Conservation (phyloP, 2,329 filamentous ascomycete genomes). For the Trichoderma afroharzianum region DNA sequence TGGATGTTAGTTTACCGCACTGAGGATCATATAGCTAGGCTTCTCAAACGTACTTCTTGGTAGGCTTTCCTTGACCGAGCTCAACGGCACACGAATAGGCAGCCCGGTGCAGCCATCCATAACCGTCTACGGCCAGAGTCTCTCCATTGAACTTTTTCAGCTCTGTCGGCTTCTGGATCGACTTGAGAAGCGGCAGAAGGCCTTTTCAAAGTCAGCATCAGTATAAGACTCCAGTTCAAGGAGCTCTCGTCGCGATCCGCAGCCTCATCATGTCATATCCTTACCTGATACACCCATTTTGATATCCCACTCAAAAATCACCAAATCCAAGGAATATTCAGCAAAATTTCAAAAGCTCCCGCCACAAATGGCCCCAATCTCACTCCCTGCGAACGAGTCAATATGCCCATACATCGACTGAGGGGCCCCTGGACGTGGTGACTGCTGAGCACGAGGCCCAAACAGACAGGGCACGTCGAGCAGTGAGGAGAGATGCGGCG, state of each 20-base stretch:
- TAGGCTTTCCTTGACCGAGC: slow-evolving; percentile 82
- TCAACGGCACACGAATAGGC: slow-evolving; percentile 88
- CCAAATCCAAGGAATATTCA: neutral
- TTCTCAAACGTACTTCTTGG: slow-evolving; percentile 63
- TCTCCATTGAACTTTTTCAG: slow-evolving; percentile 84
- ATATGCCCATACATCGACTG: neutral
- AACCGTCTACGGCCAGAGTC: slow-evolving; percentile 91
- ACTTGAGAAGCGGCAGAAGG: slow-evolving; percentile 87
- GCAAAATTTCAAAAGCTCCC: neutral
- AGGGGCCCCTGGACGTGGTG: neutral
- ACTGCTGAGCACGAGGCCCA: slow-evolving; percentile 13
- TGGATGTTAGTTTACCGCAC: neutral
- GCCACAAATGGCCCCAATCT: neutral
- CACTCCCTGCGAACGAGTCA: neutral
- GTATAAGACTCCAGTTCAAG: neutral
- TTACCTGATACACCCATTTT: slow-evolving; percentile 39
- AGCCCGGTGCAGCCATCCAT: slow-evolving; percentile 96
- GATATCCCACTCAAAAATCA: neutral
- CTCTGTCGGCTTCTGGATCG: slow-evolving; percentile 84
- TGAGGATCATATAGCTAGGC: neutral
- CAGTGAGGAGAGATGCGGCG: neutral
- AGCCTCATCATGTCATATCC: neutral
- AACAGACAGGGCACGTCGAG: slow-evolving; percentile 8
- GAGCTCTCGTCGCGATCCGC: neutral
- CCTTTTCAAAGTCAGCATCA: slow-evolving; percentile 48